These are phyloP conservation scores for Lactarius trivialis DNA, from an alignment of 768 basidiomycete genomes.

Conservation along the genomic window DNA sequence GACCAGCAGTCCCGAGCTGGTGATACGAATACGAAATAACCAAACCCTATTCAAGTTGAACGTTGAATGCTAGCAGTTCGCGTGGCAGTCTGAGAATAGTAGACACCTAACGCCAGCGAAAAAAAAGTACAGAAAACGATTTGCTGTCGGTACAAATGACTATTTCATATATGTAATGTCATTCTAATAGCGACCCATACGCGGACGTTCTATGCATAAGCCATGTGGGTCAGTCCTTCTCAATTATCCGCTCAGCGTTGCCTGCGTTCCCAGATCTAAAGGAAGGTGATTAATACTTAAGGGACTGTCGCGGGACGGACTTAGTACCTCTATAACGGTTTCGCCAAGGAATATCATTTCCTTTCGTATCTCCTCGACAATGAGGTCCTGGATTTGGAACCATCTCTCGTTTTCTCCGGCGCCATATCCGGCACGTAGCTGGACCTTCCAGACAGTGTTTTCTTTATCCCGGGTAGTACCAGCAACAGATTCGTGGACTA, in stretches of 20 bases:
- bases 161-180: neutral
- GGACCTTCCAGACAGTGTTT: slow-evolving; percentile 88
- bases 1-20: neutral
- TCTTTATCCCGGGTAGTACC: slow-evolving; percentile 94
- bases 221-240: neutral
- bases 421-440: slow-evolving; percentile 68
- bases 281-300: neutral
- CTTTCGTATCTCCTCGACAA: slow-evolving; percentile 92
- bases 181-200: neutral
- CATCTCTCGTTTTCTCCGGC: slow-evolving; percentile 85
- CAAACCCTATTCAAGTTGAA: neutral
- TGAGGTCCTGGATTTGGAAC: slow-evolving; percentile 94
- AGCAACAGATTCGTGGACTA: slow-evolving; percentile 90
- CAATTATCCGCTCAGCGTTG: neutral
- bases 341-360: slow-evolving; percentile 98
- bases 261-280: slow-evolving; percentile 21
- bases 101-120: neutral
- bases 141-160: neutral
- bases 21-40: neutral
- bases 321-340: slow-evolving; percentile 80
- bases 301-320: slow-evolving; percentile 8
- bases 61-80: neutral
- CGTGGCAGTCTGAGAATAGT: neutral
- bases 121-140: neutral
- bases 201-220: neutral